Percentiles rank a stretch among this genome's conserved stretches.
phyloP scores from a whole-genome alignment of 2,329 filamentous ascomycete species.

The Coleophoma cylindrospora region DNA sequence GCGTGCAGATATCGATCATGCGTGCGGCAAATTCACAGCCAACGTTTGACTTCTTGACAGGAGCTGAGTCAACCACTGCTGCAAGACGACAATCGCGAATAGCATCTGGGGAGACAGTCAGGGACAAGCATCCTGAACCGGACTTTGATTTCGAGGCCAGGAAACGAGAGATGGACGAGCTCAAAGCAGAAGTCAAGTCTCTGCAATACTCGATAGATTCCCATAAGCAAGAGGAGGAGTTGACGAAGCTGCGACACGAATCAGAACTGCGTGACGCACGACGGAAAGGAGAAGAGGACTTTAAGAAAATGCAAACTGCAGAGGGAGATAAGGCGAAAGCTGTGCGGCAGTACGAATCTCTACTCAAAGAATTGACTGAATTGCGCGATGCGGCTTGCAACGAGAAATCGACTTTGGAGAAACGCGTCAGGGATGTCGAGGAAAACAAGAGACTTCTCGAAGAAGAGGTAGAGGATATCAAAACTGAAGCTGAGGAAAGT shows the following conservation, averaged over 20 bases:
- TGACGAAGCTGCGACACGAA: slow-evolving; percentile 72
- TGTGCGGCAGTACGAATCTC: slow-evolving; percentile 41
- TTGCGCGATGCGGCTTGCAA: slow-evolving; percentile 43
- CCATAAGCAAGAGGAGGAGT: slow-evolving; percentile 80
- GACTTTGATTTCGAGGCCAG: slow-evolving; percentile 18
- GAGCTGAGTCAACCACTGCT: slow-evolving; percentile 34
- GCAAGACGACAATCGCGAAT: slow-evolving; percentile 38
- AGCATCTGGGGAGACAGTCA: slow-evolving; percentile 49
- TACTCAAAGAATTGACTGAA: slow-evolving; percentile 47
- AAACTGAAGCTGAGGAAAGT: slow-evolving; percentile 60
- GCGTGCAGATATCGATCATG: slow-evolving; percentile 35
- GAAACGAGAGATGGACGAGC: slow-evolving; percentile 57
- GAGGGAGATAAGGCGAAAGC: slow-evolving; percentile 50
- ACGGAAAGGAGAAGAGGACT: slow-evolving; percentile 79
- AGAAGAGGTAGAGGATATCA: slow-evolving; percentile 76
- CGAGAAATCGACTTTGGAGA: slow-evolving; percentile 63
- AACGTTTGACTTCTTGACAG: slow-evolving; percentile 54
- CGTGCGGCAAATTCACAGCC: slow-evolving; percentile 46
- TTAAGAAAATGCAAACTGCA: slow-evolving; percentile 58
- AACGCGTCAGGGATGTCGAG: slow-evolving; percentile 63
- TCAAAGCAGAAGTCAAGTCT: slow-evolving; percentile 85
- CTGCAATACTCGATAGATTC: slow-evolving; percentile 85
- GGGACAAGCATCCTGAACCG: slow-evolving; percentile 39
- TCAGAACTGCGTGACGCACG: slow-evolving; percentile 79
- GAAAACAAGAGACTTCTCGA: slow-evolving; percentile 69